Evolutionary conservation across 129 eudicot genomes (phyloP), one percentile per base, ranked within the genome.

Genomic region (Arctium minus): DNA sequence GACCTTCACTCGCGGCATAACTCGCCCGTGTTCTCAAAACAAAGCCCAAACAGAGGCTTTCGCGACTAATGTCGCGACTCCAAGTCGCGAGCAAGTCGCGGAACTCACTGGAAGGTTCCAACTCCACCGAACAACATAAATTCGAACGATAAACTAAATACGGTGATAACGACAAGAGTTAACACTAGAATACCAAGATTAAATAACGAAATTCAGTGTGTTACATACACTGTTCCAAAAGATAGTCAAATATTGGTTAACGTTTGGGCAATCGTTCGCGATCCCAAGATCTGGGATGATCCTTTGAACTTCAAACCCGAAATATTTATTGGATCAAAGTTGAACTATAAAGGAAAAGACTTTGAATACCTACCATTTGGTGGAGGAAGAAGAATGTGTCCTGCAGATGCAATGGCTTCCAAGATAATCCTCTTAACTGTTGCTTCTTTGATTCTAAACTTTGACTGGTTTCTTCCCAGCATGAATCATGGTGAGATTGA

Each of bases 361-460:
- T 89, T 81, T 40, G 88, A 82, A 70, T 84, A 73, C 15, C 31
- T 89, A 17, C 92, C 90, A 0, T 89, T 89, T 75, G 85, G 90
- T 2, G 62, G 86, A 5, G 92, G 92, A 32, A 86, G 90, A 77
- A 81, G 86, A 86, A 82, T 82, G 68, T 89, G 92, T 36, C 87
- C 90, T 0, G 90, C 88, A 64, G 80, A 84, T 75, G 69, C 88
- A 13, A 18, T 89, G 78, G 92, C 90, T 79, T 64, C 86, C 22
- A 82, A 87, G 84, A 69, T 77, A 10, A 74, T 88, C 7, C 85
- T 81, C 6, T 32, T 79, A 38, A 80, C 56, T 1, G 67, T 86
- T 35, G 89, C 89, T 22, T 76, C 82, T 65, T 75, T 87, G 78
- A 48, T 84, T 15, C 37, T 71, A 2, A 75, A 76, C 36, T 86